Percentiles rank a stretch among this genome's conserved stretches.
Evolutionary conservation across 805 yeast species (phyloP).

Genomic region (Ogataea zsoltii): DNA sequence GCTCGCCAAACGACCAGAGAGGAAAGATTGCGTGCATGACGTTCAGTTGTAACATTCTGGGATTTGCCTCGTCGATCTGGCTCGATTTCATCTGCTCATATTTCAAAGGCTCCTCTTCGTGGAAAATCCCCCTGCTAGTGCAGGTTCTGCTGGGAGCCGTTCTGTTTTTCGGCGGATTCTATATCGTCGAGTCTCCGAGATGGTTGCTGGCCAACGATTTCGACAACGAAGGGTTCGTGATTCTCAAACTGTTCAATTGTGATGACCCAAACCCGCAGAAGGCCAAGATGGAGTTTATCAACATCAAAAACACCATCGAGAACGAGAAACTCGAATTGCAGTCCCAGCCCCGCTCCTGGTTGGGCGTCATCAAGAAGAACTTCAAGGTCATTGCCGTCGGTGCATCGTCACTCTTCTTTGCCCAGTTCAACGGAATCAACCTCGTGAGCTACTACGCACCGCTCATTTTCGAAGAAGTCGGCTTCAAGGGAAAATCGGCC

Average conservation of each 20-base stretch:
- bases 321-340: conserved; percentile 22
- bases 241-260: conserved; percentile 36
- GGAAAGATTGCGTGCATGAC: conserved; percentile 86
- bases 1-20: conserved; percentile 82
- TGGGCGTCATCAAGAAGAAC: conserved; percentile 28
- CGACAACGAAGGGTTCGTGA: conserved; percentile 53
- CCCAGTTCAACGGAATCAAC: conserved; percentile 88
- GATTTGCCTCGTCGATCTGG: conserved; percentile 85
- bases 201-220: conserved; percentile 79
- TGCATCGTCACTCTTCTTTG: conserved; percentile 83
- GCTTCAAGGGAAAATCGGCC: conserved; percentile 83
- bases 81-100: conserved; percentile 76
- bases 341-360: conserved; percentile 29
- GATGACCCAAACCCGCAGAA: conserved; percentile 27
- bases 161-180: conserved; percentile 68
- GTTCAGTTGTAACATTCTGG: conserved; percentile 82
- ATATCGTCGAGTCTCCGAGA: conserved; percentile 84
- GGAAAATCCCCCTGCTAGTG: conserved; percentile 78
- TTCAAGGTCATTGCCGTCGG: conserved; percentile 67
- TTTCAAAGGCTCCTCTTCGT: conserved; percentile 58
- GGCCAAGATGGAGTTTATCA: conserved; percentile 43
- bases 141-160: conserved; percentile 72
- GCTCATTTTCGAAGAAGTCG: conserved; percentile 86
- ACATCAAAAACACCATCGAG: conserved; percentile 41
- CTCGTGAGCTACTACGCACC: conserved; percentile 90